Evolutionary conservation across 169 alveolate species (phyloP).

Genomic region (Plasmodium blacklocki): DNA sequence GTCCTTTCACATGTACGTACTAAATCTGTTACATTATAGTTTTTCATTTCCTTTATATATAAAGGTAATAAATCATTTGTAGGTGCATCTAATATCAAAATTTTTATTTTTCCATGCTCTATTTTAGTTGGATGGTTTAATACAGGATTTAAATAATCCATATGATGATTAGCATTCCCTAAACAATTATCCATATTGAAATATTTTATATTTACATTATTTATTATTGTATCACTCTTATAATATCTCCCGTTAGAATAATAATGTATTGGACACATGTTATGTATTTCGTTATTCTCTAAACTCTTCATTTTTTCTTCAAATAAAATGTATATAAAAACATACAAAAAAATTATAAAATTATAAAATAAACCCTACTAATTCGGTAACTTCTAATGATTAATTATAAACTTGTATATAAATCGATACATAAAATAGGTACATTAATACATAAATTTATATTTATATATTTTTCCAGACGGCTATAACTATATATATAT

Average conservation of each 20-base stretch:
- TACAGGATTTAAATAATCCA: conserved; percentile 73
- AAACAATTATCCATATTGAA: conserved; percentile 36
- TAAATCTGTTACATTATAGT: conserved; percentile 88
- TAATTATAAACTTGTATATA: too few relatives aligned
- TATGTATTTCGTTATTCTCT: conserved; percentile 25
- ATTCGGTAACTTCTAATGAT: too few relatives aligned
- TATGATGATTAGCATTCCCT: conserved; percentile 41
- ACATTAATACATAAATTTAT: too few relatives aligned
- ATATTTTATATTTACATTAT: conserved; percentile 27
- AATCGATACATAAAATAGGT: too few relatives aligned
- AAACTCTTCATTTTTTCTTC: background rate
- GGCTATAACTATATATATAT: too few relatives aligned
- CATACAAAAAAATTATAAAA: background rate
- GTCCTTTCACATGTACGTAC: conserved; percentile 93
- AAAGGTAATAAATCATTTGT: conserved; percentile 86
- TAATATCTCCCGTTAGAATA: conserved; percentile 11
- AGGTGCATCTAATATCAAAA: conserved; percentile 93
- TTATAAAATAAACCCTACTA: too few relatives aligned
- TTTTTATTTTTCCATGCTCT: conserved; percentile 87
- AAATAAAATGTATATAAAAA: background rate
- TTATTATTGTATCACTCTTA: conserved; percentile 25
- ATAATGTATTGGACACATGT: background rate
- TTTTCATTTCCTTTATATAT: conserved; percentile 87
- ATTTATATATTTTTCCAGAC: too few relatives aligned
- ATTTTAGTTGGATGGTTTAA: conserved; percentile 92